Evolutionary conservation across 2,329 filamentous ascomycete genomes (phyloP).

Genomic region (Fusarium avenaceum): DNA sequence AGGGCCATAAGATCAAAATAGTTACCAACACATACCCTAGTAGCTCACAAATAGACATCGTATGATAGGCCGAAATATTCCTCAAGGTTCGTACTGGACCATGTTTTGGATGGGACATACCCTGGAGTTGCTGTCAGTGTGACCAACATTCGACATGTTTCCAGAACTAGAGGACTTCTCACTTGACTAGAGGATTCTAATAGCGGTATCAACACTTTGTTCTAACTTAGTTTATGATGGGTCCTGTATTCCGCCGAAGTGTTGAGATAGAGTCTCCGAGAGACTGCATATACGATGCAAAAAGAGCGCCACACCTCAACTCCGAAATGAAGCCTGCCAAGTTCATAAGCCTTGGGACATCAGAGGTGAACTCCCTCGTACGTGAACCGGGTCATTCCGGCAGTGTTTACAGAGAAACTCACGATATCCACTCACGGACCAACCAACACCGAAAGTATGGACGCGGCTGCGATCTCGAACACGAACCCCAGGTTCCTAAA

Average conservation of each 20-base stretch:
- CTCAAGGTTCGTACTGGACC: no score
- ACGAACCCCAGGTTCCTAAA: neutral
- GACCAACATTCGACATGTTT: no score
- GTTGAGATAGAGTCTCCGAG: neutral
- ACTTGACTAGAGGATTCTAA: no score
- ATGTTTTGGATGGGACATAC: no score
- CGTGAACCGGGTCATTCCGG: neutral
- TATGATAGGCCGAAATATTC: no score
- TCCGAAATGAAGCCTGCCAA: neutral
- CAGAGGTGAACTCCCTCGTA: neutral
- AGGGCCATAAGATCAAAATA: no score
- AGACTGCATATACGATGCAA: neutral
- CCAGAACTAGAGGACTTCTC: no score
- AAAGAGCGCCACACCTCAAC: no score
- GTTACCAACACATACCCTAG: no score
- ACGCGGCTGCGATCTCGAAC: neutral
- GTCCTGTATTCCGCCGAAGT: neutral
- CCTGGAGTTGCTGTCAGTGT: no score
- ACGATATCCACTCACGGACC: neutral
- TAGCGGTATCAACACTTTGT: no score
- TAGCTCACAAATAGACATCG: no score
- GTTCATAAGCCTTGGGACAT: neutral
- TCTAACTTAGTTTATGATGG: neutral
- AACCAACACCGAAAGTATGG: neutral
- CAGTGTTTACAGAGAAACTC: neutral